Evolutionary conservation across 2,329 filamentous ascomycete genomes (phyloP), one percentile per base, ranked within the genome.

Genomic region (Xenoacremonium recifei): DNA sequence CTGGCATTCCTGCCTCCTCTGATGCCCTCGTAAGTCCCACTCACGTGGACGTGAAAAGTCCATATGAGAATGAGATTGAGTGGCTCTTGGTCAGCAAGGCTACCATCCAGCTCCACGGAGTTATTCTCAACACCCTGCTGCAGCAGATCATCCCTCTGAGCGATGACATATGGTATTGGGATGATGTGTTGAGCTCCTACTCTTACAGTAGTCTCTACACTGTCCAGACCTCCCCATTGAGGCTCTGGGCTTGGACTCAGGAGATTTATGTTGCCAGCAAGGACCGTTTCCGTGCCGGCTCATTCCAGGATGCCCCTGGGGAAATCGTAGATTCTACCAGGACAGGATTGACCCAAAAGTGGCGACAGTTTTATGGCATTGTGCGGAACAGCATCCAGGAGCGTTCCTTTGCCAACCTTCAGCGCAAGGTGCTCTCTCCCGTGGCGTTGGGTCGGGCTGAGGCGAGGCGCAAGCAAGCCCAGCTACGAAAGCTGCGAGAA

Each of bases 91-190:
- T 95, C 21, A 89, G 87, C 66, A 99, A 97, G 65, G 91, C 91
- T 4, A 88, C 91, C 0, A 82, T 91, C n/a, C 92, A 96, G 60
- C 84, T 86, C 1, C 95, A 96, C 58, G 92, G 92, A 4, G 70
- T 88, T 36, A 77, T 95, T 30, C 71, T 96, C 53, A 83, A 84
- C 53, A 82, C 80, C 0, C 75, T 97, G 4, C 68, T 96, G 10
- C 85, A 92, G 41, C 86, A 93, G 55, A 95, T 90, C 10, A 82
- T 92, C 10, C 85, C 85, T 0, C 67, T 99, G 15, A 87, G 83
- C 55, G 84, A 96, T 51, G 90, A 96, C 54, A 84, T 96, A 18
- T 91, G 86, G 82, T 97, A 97, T 64, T 99, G 93, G 93, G 89
- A 96, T 59, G 87, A 93, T 52, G 79, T 96, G 2, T 69, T 96